Conservation (phyloP, 164 flowering plant genomes). For the Santalum album region DNA sequence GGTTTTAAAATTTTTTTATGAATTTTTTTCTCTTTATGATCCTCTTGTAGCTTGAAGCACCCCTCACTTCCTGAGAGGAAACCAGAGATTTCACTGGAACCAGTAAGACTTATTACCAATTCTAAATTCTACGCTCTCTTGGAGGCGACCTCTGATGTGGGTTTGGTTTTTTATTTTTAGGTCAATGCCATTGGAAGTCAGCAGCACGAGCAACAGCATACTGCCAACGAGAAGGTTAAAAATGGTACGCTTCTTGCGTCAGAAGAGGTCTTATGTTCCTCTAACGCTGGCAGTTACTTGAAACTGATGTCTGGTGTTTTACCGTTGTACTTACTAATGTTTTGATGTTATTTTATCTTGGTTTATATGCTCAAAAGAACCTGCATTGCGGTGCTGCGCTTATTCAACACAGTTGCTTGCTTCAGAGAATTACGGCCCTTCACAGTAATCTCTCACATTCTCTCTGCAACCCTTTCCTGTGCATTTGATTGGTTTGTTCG, state of each 20-base stretch:
- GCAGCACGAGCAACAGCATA: slow-evolving; percentile 12
- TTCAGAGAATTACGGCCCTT: slow-evolving; percentile 9
- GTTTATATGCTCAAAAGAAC: slow-evolving; percentile 14
- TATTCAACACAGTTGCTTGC: slow-evolving; percentile 15
- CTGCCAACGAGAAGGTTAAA: slow-evolving; percentile 12
- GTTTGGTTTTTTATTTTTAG: slow-evolving; percentile 12
- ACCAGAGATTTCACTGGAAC: slow-evolving; percentile 13
- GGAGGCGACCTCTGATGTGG: neutral
- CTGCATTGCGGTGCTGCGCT: slow-evolving; percentile 31
- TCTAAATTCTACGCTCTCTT: neutral
- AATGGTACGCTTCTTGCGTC: slow-evolving; percentile 7
- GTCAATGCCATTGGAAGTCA: slow-evolving; percentile 7
- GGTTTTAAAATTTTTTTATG: neutral
- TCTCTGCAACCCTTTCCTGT: neutral
- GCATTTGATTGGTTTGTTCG: no score
- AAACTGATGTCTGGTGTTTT: neutral
- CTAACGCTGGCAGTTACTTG: neutral
- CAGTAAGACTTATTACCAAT: slow-evolving; percentile 20
- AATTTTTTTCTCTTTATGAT: neutral
- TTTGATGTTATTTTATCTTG: slow-evolving; percentile 1
- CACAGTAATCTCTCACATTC: slow-evolving; percentile 20
- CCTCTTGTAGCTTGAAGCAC: slow-evolving; percentile 15
- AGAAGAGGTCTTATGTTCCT: neutral
- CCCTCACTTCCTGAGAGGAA: slow-evolving; percentile 12
- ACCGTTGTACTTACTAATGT: neutral